Percentiles rank a stretch among this genome's conserved stretches.
Conservation (phyloP, 2,329 filamentous ascomycete genomes). For the Dothideomycetidae sp. region DNA sequence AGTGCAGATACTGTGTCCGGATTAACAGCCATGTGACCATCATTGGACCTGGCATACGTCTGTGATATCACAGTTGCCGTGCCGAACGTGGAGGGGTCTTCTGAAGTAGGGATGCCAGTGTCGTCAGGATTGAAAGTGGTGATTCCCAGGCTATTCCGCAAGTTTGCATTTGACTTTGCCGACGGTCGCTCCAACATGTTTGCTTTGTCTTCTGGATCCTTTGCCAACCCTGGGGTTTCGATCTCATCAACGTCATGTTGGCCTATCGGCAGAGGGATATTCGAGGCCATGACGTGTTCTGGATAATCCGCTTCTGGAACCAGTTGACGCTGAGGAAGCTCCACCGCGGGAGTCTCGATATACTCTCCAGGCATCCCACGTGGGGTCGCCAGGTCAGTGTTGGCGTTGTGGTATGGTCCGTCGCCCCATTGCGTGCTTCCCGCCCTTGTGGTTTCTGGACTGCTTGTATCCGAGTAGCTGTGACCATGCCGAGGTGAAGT, state of each 20-base stretch:
- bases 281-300: conserved; percentile 34
- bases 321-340: conserved; percentile 8
- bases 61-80: neutral
- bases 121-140: neutral
- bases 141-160: neutral
- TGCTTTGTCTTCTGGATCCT: conserved; percentile 46
- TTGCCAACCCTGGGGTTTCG: conserved; percentile 57
- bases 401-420: conserved; percentile 3
- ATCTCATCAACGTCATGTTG: conserved; percentile 65
- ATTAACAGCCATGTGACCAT: neutral
- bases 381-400: conserved; percentile 3
- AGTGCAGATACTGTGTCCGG: neutral
- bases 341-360: conserved; percentile 12
- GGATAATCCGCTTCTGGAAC: conserved; percentile 28
- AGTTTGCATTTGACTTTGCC: too few relatives aligned
- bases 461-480: conserved; percentile 8
- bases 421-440: conserved; percentile 5
- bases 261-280: conserved; percentile 53
- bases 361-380: conserved; percentile 10
- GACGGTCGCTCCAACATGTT: too few relatives aligned
- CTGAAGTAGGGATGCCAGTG: neutral
- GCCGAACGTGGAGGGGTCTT: neutral
- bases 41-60: too few relatives aligned
- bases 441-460: conserved; percentile 1
- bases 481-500: conserved; percentile 5